A percentile compares a stretch with the other conserved stretches of the same genome.
These are phyloP conservation scores for Colletotrichum tanaceti DNA, from an alignment of 2,329 filamentous ascomycete species.

Conservation along the genomic window DNA sequence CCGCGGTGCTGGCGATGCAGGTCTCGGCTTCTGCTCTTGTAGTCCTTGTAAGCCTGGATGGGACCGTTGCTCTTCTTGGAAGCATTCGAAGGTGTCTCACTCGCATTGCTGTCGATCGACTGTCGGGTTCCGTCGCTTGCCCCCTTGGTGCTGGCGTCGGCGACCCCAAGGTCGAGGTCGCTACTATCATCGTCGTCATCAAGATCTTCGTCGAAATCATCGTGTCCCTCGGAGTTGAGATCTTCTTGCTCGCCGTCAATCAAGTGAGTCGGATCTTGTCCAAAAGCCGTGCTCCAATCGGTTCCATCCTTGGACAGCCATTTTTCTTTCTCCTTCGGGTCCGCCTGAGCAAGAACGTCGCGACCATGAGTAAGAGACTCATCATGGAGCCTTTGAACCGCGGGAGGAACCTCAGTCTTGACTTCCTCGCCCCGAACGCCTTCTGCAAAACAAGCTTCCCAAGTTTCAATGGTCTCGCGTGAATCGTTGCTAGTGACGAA, in stretches of 20 bases:
- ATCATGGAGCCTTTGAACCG: slow-evolving; percentile 82
- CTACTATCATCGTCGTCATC: slow-evolving; percentile 50
- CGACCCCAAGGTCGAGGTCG: slow-evolving; percentile 63
- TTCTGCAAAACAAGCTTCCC: slow-evolving; percentile 91
- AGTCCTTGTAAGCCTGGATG: slow-evolving; percentile 69
- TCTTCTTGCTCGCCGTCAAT: slow-evolving; percentile 50
- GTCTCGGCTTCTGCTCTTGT: slow-evolving; percentile 75
- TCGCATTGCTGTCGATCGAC: slow-evolving; percentile 55
- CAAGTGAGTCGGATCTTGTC: slow-evolving; percentile 73
- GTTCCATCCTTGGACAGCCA: slow-evolving; percentile 85
- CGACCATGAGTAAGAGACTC: slow-evolving; percentile 81
- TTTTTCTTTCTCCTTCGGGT: slow-evolving; percentile 77
- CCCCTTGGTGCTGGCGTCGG: slow-evolving; percentile 61
- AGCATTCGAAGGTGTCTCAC: slow-evolving; percentile 43
- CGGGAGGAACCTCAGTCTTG: slow-evolving; percentile 76
- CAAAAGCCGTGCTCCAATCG: slow-evolving; percentile 90
- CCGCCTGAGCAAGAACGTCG: slow-evolving; percentile 80
- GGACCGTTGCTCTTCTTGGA: slow-evolving; percentile 62
- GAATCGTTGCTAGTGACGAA: slow-evolving; percentile 90
- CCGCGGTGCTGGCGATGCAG: slow-evolving; percentile 89
- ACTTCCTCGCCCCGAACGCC: slow-evolving; percentile 82
- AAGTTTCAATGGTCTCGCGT: slow-evolving; percentile 92
- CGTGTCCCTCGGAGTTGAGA: slow-evolving; percentile 53
- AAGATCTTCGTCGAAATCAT: slow-evolving; percentile 54
- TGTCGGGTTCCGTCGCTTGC: slow-evolving; percentile 45